These are phyloP conservation scores for Suhomyces wounanorum DNA, from an alignment of 1,139 yeast species.

Conservation along the genomic window DNA sequence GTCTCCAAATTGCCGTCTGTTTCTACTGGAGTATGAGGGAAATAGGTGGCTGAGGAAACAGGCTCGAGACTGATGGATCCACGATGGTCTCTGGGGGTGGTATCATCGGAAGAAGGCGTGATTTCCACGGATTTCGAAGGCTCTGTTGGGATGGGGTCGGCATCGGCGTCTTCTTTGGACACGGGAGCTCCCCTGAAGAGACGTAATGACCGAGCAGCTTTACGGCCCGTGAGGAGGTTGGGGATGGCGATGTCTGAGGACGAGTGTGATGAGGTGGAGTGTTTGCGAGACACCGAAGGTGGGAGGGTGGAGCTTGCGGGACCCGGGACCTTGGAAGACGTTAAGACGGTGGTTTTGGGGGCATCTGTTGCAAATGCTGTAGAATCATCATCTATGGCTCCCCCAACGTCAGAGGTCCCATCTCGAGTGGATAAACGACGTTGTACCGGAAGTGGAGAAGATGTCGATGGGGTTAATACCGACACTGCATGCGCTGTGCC, in stretches of 20 bases:
- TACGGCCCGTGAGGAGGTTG: slow-evolving; percentile 33
- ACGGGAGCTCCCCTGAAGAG: slow-evolving; percentile 32
- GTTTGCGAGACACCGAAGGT: slow-evolving; percentile 4
- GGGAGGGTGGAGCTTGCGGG: neutral
- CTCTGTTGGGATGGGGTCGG: neutral
- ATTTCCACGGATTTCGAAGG: neutral
- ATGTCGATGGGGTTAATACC: neutral
- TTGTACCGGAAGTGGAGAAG: neutral
- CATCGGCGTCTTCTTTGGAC: slow-evolving; percentile 14
- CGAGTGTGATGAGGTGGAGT: slow-evolving; percentile 6
- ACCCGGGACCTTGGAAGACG: neutral
- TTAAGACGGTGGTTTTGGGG: neutral
- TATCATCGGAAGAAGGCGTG: neutral
- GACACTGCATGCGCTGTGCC: neutral
- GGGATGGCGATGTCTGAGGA: slow-evolving; percentile 13
- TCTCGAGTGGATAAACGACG: neutral
- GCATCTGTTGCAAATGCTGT: neutral
- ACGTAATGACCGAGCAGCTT: slow-evolving; percentile 42
- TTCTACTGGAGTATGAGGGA: slow-evolving; percentile 52
- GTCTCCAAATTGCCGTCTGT: neutral
- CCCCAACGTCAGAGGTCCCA: neutral
- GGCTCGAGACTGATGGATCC: slow-evolving; percentile 38
- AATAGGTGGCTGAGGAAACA: slow-evolving; percentile 66
- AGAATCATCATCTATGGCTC: neutral
- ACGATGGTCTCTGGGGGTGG: neutral